Evolutionary conservation across 805 yeast species (phyloP).

Genomic region (Metschnikowia corniflorae): DNA sequence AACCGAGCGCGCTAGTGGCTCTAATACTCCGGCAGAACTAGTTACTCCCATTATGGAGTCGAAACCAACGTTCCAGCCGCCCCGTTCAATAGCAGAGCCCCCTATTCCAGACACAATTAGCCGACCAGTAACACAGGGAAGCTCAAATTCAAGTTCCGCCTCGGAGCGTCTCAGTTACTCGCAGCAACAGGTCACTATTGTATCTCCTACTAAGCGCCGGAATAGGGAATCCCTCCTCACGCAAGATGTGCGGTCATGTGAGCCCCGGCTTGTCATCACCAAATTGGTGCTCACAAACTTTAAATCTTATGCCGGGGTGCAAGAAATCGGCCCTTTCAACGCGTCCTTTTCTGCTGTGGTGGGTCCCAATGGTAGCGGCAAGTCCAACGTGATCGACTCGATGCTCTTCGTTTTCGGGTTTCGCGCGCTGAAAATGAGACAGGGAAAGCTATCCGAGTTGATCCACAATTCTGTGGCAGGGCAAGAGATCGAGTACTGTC

Average conservation of each 20-base stretch:
- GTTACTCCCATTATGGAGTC: too few relatives aligned
- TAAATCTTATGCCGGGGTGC: constrained; percentile 93
- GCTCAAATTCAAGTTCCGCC: constrained; percentile 3
- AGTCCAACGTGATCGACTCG: constrained; percentile 95
- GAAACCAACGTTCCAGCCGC: not conserved
- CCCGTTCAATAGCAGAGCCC: not conserved
- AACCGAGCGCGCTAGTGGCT: not conserved
- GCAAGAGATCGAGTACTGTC: constrained; percentile 62
- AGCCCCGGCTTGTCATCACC: constrained; percentile 69
- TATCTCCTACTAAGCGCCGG: constrained; percentile 30
- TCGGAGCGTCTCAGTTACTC: constrained; percentile 23
- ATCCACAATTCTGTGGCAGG: constrained; percentile 83
- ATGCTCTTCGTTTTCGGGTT: constrained; percentile 96
- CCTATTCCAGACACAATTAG: not conserved
- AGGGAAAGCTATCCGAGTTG: constrained; percentile 84
- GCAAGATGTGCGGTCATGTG: constrained; percentile 18
- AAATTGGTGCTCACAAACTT: constrained; percentile 76
- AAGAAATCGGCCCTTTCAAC: constrained; percentile 92
- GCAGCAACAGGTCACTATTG: constrained; percentile 19
- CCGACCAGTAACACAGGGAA: constrained; percentile 1
- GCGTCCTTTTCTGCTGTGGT: constrained; percentile 94
- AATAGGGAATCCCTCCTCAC: constrained; percentile 15
- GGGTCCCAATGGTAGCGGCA: constrained; percentile 98
- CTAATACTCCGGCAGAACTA: not conserved
- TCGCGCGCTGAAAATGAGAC: constrained; percentile 95